Evolutionary conservation across 1,284 basidiomycete genomes (phyloP).

Genomic region (Hemileia vastatrix): DNA sequence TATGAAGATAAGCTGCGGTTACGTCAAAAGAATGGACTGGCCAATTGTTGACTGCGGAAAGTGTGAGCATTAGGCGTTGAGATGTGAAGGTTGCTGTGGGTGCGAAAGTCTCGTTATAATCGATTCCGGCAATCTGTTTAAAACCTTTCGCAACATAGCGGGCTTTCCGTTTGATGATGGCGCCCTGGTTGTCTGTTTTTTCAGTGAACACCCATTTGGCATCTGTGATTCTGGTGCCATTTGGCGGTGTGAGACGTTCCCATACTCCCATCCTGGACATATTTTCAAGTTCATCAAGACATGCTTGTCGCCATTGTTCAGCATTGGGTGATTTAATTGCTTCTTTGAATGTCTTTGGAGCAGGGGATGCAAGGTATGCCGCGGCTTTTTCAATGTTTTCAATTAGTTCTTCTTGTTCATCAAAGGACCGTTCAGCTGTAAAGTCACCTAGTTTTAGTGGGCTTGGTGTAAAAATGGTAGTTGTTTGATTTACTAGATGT

Average conservation of each 20-base stretch:
- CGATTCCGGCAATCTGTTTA: background rate
- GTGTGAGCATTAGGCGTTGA: background rate
- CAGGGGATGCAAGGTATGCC: background rate
- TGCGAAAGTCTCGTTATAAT: conserved; percentile 3
- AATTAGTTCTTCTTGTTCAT: too few relatives aligned
- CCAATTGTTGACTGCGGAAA: background rate
- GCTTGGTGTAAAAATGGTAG: too few relatives aligned
- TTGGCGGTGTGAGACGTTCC: background rate
- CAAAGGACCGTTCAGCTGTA: too few relatives aligned
- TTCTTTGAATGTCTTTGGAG: conserved; percentile 1
- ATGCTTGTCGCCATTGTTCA: background rate
- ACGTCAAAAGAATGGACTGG: background rate
- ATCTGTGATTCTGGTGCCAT: background rate
- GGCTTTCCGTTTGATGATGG: too few relatives aligned
- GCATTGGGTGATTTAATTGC: background rate
- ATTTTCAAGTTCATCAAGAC: background rate
- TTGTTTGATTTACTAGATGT: too few relatives aligned
- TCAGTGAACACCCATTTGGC: background rate
- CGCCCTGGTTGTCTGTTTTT: too few relatives aligned
- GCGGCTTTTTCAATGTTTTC: too few relatives aligned
- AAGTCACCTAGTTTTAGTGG: too few relatives aligned
- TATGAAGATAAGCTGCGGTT: background rate
- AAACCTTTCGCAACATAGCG: conserved; percentile 1
- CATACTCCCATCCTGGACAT: background rate
- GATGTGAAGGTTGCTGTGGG: background rate